Base-by-base conservation (phyloP, 805 yeast genomes). In the Ogataea nonfermentans region DNA sequence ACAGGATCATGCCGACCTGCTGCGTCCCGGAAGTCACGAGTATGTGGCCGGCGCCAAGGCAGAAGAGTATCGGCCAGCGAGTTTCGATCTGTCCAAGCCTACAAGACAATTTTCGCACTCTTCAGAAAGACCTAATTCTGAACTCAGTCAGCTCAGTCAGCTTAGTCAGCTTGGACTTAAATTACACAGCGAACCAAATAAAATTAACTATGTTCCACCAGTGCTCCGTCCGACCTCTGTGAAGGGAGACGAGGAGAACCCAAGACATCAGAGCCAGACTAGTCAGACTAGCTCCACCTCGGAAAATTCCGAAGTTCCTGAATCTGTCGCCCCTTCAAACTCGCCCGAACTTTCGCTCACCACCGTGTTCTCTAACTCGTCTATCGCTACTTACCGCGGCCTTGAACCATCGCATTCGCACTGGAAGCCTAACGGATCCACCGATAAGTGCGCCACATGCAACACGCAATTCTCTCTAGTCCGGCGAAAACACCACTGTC, bases 381-480 rank as follows among this genome's bases (percentile, higher is more conserved):
- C 49, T 17, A 24, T 9, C 24, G 22, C 43, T 32, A 31, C 47
- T 20, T 26, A 37, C 14, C 24, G 29, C 17, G 48, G 49, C 12
- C 43, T 58, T 10, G 79, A 73, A 47, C 79, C 80, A 11, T 70
- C 75, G 8, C 78, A 69, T 37, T 53, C 57, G 10, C 79, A 74
- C 53, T 76, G 81, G 81, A 68, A 68, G 44, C 71, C 75, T 14
- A 70, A 76, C 54, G 52, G 49, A 12, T 47, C 52, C n/a, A 26
- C 58, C n/a, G 47, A 54, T 37, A 59, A 60, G 35, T 76, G 81
- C 55, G 57, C 38, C 5, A 46, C 42, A 9, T 65, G 70, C 41
- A 15, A 37, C 15, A 13, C 34, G 10, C 43, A 31, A 12, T 65
- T 65, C 41, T 43, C 51, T 6, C 20, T 65, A 10, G 49, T 67